A percentile compares a stretch with the other conserved stretches of the same genome.
phyloP scores from a whole-genome alignment of 805 yeast genomes.

The Saturnispora ahearnii region DNA sequence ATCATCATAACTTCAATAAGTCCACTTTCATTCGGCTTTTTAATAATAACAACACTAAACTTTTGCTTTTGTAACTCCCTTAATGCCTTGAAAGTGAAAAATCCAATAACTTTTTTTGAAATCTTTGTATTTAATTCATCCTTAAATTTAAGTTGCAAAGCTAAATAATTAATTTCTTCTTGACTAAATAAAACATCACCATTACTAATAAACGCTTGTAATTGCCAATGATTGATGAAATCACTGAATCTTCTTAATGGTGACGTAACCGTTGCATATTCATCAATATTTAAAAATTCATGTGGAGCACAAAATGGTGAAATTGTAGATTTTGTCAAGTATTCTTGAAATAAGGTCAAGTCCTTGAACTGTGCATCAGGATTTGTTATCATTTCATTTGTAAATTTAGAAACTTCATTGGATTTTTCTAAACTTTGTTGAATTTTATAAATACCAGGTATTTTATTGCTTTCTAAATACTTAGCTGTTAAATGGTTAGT shows the following conservation, averaged over 20 bases:
- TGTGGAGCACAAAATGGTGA: slow-evolving; percentile 42
- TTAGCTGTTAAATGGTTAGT: slow-evolving; percentile 59
- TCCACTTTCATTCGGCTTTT: slow-evolving; percentile 34
- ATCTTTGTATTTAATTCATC: slow-evolving; percentile 31
- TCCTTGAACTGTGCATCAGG: slow-evolving; percentile 30
- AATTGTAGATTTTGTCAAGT: slow-evolving; percentile 45
- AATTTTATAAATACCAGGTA: slow-evolving; percentile 44
- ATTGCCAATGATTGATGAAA: slow-evolving; percentile 69
- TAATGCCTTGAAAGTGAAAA: slow-evolving; percentile 26
- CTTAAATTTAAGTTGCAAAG: slow-evolving; percentile 37
- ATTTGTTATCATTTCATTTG: slow-evolving; percentile 19
- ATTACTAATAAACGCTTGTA: slow-evolving; percentile 36
- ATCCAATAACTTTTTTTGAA: slow-evolving; percentile 19
- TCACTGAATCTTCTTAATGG: slow-evolving; percentile 84
- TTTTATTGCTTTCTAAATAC: slow-evolving; percentile 33
- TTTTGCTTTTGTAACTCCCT: slow-evolving; percentile 21
- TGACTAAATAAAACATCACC: slow-evolving; percentile 26
- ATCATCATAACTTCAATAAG: slow-evolving; percentile 22
- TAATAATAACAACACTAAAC: slow-evolving; percentile 36
- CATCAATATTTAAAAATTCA: slow-evolving; percentile 50
- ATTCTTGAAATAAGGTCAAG: slow-evolving; percentile 34
- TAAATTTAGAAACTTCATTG: slow-evolving; percentile 13
- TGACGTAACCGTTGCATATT: slow-evolving; percentile 74
- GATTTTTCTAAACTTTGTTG: slow-evolving; percentile 23
- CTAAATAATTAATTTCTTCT: slow-evolving; percentile 29